These are phyloP conservation scores for Mycena olivaceomarginata DNA, from an alignment of 768 basidiomycete species.

Conservation along the genomic window DNA sequence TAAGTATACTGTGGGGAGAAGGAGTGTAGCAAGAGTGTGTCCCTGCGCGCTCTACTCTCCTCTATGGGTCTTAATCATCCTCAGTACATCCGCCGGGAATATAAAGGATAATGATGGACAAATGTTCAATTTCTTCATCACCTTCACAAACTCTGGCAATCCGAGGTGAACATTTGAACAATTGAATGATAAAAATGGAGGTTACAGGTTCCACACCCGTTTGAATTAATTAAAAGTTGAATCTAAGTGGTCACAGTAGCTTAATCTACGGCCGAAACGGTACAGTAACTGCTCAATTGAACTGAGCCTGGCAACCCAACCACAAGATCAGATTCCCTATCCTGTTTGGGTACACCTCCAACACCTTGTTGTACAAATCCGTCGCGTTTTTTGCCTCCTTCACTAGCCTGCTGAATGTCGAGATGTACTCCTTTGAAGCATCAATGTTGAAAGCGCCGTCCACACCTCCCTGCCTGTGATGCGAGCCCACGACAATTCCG, in stretches of 20 bases:
- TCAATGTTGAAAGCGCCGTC: constrained; percentile 26
- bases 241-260: too few relatives aligned
- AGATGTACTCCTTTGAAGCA: constrained; percentile 35
- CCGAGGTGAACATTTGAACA: too few relatives aligned
- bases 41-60: neutral
- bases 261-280: too few relatives aligned
- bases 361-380: constrained; percentile 27
- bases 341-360: constrained; percentile 33
- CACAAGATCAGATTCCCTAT: constrained; percentile 29
- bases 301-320: constrained; percentile 34
- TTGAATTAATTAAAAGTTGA: too few relatives aligned
- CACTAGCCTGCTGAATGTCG: constrained; percentile 24
- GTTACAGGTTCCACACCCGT: too few relatives aligned
- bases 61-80: too few relatives aligned
- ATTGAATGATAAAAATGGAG: too few relatives aligned
- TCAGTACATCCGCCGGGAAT: too few relatives aligned
- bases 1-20: constrained; percentile 79
- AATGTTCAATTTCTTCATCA: too few relatives aligned
- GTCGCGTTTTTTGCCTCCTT: constrained; percentile 26
- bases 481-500: constrained; percentile 31
- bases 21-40: constrained; percentile 90
- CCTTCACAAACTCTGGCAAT: too few relatives aligned
- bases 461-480: constrained; percentile 31
- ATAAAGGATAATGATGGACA: too few relatives aligned
- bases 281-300: constrained; percentile 15